Evolutionary conservation across 2,329 filamentous ascomycete species (phyloP).

Genomic region (Akanthomyces dipterigenus): DNA sequence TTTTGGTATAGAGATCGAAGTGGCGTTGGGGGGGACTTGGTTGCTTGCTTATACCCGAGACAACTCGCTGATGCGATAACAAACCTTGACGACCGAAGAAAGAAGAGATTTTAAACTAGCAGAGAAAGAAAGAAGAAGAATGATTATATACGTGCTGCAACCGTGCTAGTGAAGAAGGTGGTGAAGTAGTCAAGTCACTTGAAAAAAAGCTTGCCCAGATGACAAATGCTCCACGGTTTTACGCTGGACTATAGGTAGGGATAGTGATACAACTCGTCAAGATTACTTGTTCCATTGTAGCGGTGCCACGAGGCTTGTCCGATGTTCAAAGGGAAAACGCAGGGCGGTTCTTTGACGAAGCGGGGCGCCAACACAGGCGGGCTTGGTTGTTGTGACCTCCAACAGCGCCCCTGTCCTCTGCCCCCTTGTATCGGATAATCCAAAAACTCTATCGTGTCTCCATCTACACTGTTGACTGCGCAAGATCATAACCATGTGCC

Average conservation of each 20-base stretch:
- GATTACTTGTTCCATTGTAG: not conserved
- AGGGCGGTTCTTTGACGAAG: not conserved
- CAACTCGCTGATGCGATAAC: not conserved
- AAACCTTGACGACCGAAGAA: not conserved
- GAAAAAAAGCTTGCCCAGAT: too few species aligned
- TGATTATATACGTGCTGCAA: not conserved
- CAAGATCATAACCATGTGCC: too few species aligned
- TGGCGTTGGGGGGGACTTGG: not conserved
- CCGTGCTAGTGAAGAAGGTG: not conserved
- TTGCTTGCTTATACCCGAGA: not conserved
- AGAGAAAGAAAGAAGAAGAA: not conserved
- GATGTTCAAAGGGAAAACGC: not conserved
- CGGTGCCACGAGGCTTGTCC: not conserved
- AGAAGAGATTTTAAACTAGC: not conserved
- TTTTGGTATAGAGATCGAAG: not conserved
- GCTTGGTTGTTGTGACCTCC: not conserved
- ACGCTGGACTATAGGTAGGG: too few species aligned
- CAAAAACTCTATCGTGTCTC: not conserved
- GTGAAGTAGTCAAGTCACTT: too few species aligned
- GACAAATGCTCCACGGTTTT: too few species aligned
- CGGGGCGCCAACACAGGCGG: not conserved
- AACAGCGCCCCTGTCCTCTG: not conserved
- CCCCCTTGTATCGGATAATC: not conserved
- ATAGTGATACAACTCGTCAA: too few species aligned
- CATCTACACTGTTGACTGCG: not conserved